A percentile compares a stretch with the other conserved stretches of the same genome.
These are phyloP conservation scores for Colletotrichum tofieldiae DNA, from an alignment of 2,329 filamentous ascomycete species.

Conservation along the genomic window DNA sequence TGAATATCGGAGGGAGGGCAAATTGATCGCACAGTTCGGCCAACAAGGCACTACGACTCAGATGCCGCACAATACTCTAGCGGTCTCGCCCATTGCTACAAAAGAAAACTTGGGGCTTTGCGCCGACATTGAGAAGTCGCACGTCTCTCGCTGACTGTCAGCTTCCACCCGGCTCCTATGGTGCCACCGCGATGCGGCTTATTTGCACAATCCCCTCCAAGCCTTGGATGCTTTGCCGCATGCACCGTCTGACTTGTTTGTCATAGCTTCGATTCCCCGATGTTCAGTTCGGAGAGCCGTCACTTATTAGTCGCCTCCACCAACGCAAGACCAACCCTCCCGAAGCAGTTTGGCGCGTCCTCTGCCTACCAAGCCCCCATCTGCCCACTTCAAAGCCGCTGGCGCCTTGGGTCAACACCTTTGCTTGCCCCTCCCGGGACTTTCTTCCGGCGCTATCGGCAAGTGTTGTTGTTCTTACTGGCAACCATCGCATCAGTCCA, in stretches of 20 bases:
- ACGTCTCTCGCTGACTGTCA: slow-evolving; percentile 7
- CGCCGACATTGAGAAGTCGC: neutral
- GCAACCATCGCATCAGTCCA: slow-evolving; percentile 16
- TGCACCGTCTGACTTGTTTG: slow-evolving; percentile 1
- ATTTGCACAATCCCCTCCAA: slow-evolving; percentile 11
- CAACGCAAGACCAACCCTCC: slow-evolving; percentile 7
- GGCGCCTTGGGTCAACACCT: slow-evolving; percentile 10
- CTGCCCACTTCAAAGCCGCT: slow-evolving; percentile 8
- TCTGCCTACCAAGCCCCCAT: neutral
- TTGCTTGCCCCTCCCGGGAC: slow-evolving; percentile 16
- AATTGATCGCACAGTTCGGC: neutral
- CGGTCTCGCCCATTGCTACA: slow-evolving; percentile 1
- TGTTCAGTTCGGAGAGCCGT: neutral
- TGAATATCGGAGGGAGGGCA: neutral
- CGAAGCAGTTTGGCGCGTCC: slow-evolving; percentile 11
- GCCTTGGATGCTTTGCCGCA: slow-evolving; percentile 10
- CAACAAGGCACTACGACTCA: neutral
- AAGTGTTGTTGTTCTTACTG: slow-evolving; percentile 26
- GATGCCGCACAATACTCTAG: neutral
- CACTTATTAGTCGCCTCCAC: slow-evolving; percentile 10
- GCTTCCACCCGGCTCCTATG: slow-evolving; percentile 12
- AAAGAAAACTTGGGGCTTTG: slow-evolving; percentile 1
- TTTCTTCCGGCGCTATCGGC: slow-evolving; percentile 12
- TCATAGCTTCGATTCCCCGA: neutral
- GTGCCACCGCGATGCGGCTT: slow-evolving; percentile 25